phyloP scores from a whole-genome alignment of 129 eudicot genomes.

The Centaurea solstitialis region DNA sequence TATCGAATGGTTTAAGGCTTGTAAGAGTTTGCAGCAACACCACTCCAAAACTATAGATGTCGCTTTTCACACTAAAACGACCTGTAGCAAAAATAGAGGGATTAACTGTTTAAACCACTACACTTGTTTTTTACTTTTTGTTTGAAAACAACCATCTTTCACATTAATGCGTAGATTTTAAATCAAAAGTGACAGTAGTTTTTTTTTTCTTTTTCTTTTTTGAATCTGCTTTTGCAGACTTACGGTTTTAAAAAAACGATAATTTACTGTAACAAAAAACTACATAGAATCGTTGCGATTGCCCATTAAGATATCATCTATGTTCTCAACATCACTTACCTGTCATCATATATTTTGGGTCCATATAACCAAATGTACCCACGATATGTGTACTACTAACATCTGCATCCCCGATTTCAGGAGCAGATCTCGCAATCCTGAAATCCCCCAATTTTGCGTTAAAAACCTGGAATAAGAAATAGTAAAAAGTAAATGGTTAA shows the following conservation, averaged over 20 bases:
- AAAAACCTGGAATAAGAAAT: slow-evolving; percentile 24
- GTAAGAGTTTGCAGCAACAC: slow-evolving; percentile 25
- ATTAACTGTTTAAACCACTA: no score
- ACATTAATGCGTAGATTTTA: no score
- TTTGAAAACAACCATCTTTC: no score
- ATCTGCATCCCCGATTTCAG: slow-evolving; percentile 14
- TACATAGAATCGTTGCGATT: background rate
- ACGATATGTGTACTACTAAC: slow-evolving; percentile 17
- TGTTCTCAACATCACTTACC: slow-evolving; percentile 13
- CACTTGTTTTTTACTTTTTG: no score
- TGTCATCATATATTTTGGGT: background rate
- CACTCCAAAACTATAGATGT: slow-evolving; percentile 34
- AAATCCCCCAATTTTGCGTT: slow-evolving; percentile 38
- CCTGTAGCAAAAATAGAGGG: slow-evolving; percentile 13
- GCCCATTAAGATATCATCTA: background rate
- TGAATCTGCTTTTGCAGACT: no score
- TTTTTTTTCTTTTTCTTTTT: no score
- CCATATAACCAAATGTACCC: slow-evolving; percentile 30
- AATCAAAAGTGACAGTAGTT: no score
- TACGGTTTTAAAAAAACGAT: no score
- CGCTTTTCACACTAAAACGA: slow-evolving; percentile 11
- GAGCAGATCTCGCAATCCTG: slow-evolving; percentile 16
- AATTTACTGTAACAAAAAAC: no score
- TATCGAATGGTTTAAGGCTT: background rate
- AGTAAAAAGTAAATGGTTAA: background rate